These are phyloP conservation scores for Amylostereum areolatum DNA, from an alignment of 1,284 basidiomycete genomes.

Conservation along the genomic window DNA sequence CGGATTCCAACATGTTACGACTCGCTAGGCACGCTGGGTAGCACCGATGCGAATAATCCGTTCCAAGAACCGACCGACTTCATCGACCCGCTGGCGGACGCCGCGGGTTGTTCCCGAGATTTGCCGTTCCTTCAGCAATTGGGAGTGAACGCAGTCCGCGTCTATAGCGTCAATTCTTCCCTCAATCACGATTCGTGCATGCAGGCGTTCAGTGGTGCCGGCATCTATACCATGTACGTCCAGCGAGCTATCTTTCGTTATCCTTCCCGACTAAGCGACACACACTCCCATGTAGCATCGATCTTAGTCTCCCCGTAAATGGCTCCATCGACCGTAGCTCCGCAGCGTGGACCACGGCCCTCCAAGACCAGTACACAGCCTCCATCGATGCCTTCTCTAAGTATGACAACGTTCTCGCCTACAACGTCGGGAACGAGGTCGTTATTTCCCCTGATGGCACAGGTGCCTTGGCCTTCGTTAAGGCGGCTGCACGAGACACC, in stretches of 20 bases:
- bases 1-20: too few species aligned
- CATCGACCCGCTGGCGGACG: constrained; percentile 71
- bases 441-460: constrained; percentile 56
- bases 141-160: constrained; percentile 72
- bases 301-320: constrained; percentile 79
- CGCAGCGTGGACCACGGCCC: constrained; percentile 79
- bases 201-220: constrained; percentile 67
- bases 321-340: constrained; percentile 77
- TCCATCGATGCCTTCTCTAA: constrained; percentile 78
- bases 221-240: constrained; percentile 83
- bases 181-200: constrained; percentile 87
- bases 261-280: constrained; percentile 10
- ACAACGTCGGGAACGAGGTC: constrained; percentile 90
- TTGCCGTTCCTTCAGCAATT: constrained; percentile 69
- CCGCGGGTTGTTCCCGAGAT: constrained; percentile 71
- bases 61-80: constrained; percentile 78
- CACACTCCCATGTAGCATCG: constrained; percentile 50
- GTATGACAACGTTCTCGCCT: constrained; percentile 80
- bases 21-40: too few species aligned
- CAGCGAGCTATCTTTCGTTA: constrained; percentile 1
- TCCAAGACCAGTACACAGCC: constrained; percentile 73
- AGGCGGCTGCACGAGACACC: constrained; percentile 85
- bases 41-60: constrained; percentile 49
- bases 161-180: constrained; percentile 80
- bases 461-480: constrained; percentile 73